Evolutionary conservation across 768 basidiomycete genomes (phyloP).

Genomic region (Suillus hirtellus): DNA sequence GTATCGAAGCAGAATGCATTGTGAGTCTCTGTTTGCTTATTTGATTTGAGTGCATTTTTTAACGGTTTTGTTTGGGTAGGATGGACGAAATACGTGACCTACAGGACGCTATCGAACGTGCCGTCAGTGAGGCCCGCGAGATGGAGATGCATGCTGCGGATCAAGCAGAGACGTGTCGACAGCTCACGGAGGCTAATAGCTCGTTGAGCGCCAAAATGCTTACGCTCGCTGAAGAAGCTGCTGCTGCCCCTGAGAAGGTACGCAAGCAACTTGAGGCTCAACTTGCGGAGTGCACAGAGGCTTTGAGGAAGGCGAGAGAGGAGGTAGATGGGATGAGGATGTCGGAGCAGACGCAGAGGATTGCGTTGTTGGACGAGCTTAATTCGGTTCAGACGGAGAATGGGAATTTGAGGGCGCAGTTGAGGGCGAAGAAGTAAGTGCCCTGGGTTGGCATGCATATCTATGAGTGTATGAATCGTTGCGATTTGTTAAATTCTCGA

Average conservation of each 20-base stretch:
- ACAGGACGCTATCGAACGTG: constrained; percentile 60
- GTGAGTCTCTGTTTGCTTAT: constrained; percentile 39
- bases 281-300: constrained; percentile 58
- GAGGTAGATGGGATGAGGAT: constrained; percentile 68
- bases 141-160: constrained; percentile 69
- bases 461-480: background rate
- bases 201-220: constrained; percentile 71
- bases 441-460: background rate
- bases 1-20: constrained; percentile 53
- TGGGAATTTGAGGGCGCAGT: constrained; percentile 62
- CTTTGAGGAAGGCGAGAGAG: constrained; percentile 62
- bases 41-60: background rate
- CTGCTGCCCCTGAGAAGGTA: constrained; percentile 42
- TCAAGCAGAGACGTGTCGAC: constrained; percentile 70
- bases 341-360: constrained; percentile 78
- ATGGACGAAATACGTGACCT: constrained; percentile 66
- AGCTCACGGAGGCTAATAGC: constrained; percentile 80
- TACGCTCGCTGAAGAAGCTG: constrained; percentile 42
- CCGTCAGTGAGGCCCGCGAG: constrained; percentile 62
- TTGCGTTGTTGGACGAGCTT: constrained; percentile 86
- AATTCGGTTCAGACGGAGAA: constrained; percentile 84
- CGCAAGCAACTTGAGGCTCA: constrained; percentile 65
- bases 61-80: constrained; percentile 35
- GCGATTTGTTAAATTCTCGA: background rate
- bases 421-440: constrained; percentile 54